phyloP scores from a whole-genome alignment of 345 rosid genomes.

The Linum usitatissimum region DNA sequence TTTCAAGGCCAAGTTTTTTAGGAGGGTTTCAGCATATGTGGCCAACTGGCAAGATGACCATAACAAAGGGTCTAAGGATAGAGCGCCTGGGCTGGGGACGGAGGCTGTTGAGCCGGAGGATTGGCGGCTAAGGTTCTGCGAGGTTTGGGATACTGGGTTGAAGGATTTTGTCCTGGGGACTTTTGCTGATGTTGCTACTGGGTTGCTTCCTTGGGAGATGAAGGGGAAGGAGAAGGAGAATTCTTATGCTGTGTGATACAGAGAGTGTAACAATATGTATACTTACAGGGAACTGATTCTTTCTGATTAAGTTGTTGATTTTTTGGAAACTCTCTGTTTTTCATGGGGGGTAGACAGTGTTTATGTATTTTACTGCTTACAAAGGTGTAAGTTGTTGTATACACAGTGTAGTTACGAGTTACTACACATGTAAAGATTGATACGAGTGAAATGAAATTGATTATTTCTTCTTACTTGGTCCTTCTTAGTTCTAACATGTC shows the following conservation, averaged over 20 bases:
- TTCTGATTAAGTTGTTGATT: no score
- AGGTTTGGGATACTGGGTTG: slow-evolving; percentile 91
- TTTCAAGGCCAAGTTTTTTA: slow-evolving; percentile 73
- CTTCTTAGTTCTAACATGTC: no score
- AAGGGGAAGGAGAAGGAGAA: slow-evolving; percentile 36
- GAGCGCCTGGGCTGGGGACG: slow-evolving; percentile 93
- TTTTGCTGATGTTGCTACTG: slow-evolving; percentile 57
- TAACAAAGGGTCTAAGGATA: slow-evolving; percentile 83
- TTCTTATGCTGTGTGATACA: neutral
- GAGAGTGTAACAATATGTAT: no score
- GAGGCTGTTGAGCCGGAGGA: slow-evolving; percentile 71
- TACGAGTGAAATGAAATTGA: no score
- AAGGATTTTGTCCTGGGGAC: slow-evolving; percentile 67
- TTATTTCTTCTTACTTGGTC: no score
- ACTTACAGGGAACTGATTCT: no score
- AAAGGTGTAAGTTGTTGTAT: no score
- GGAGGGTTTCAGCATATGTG: slow-evolving; percentile 93
- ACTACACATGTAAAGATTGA: no score
- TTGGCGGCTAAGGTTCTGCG: slow-evolving; percentile 78
- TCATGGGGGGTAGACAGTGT: no score
- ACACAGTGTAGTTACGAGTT: no score
- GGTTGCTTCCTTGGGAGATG: slow-evolving; percentile 76
- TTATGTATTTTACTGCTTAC: no score
- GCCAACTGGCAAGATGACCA: slow-evolving; percentile 87
- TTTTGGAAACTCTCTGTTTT: no score